A percentile compares a stretch with the other conserved stretches of the same genome.
Evolutionary conservation across 2,329 filamentous ascomycete species (phyloP).

Genomic region (Xylariaceae sp.): DNA sequence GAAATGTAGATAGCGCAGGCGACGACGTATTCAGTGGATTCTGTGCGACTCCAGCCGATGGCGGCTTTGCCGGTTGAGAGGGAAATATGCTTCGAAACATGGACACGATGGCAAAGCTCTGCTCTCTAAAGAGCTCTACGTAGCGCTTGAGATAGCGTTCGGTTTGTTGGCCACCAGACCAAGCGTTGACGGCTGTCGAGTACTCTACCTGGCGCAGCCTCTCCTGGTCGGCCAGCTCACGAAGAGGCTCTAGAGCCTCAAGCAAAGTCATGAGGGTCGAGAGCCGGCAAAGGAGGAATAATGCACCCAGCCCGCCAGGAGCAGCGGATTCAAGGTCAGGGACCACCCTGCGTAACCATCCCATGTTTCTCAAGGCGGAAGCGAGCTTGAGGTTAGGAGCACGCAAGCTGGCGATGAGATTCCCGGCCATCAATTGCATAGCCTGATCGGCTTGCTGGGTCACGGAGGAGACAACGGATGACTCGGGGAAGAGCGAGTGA

Average conservation of each 20-base stretch:
- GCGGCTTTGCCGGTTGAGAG: slow-evolving; percentile 22
- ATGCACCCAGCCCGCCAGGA: slow-evolving; percentile 70
- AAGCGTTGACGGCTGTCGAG: slow-evolving; percentile 38
- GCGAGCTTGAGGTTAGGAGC: slow-evolving; percentile 80
- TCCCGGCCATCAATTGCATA: slow-evolving; percentile 83
- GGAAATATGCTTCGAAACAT: slow-evolving; percentile 91
- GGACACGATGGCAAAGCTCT: slow-evolving; percentile 92
- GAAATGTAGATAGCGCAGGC: slow-evolving; percentile 76
- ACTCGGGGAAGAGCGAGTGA: slow-evolving; percentile 76
- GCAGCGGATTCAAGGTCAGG: slow-evolving; percentile 66
- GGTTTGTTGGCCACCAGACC: slow-evolving; percentile 80
- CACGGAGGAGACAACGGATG: slow-evolving; percentile 69
- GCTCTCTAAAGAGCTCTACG: slow-evolving; percentile 95
- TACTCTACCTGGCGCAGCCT: slow-evolving; percentile 44
- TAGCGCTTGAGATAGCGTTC: slow-evolving; percentile 93
- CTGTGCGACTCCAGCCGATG: slow-evolving; percentile 15
- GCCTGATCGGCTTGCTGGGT: slow-evolving; percentile 75
- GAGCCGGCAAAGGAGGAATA: slow-evolving; percentile 85
- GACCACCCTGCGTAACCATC: slow-evolving; percentile 82
- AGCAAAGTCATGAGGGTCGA: slow-evolving; percentile 76
- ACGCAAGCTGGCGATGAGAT: slow-evolving; percentile 74
- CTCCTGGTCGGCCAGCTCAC: slow-evolving; percentile 87
- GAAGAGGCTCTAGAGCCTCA: slow-evolving; percentile 77
- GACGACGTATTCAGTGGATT: slow-evolving; percentile 60
- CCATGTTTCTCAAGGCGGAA: slow-evolving; percentile 82